Base-by-base conservation (phyloP, 1,284 basidiomycete genomes). In the Trametes pubescens region DNA sequence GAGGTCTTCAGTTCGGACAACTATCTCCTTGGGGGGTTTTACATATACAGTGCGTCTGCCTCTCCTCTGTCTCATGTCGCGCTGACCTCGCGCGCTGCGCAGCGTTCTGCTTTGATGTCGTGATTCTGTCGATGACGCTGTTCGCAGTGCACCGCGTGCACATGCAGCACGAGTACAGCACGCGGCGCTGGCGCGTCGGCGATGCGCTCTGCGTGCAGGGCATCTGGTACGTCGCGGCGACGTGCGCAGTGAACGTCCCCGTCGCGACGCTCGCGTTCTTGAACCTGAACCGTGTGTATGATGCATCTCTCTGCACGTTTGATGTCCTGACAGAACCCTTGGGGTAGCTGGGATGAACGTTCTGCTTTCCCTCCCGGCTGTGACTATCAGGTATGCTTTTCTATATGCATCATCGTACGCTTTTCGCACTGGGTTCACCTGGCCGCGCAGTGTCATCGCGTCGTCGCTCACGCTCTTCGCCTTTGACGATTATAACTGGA, bases 181-280 rank as follows among this genome's bases (percentile, higher is more conserved):
- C 11, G 21, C 46, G 47, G 21, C 48, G 46, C 13, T 66, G 65
- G 65, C 34, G 47, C 26, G 29, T 66, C 38, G 62, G 65, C 24
- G 57, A 57, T 32, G 54, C 51, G 35, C 59, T 66, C n/a, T 63
- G 65, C 56, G 49, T 64, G 13, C 65, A 66, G 59, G 65, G 65
- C 57, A 56, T 66, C 29, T 54, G 65, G 35, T 66, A 66, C 65
- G 59, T 66, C 40, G 51, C 57, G 24, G 62, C 37, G 51, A 66
- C 65, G n/a, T 63, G 61, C 46, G 34, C 47, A 11, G 62, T 55
- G 8, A 66, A 63, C 55, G 22, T 66, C 6, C 65, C 65, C 24
- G 59, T 64, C 46, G 56, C 59, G n/a, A 62, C 63, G 14, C 59
- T 66, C 49, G 61, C 61, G n/a, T 37, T 57, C n/a, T 26, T 64